These are phyloP conservation scores for Gyromitra esculenta DNA, from an alignment of 2,329 filamentous ascomycete genomes.

Conservation along the genomic window DNA sequence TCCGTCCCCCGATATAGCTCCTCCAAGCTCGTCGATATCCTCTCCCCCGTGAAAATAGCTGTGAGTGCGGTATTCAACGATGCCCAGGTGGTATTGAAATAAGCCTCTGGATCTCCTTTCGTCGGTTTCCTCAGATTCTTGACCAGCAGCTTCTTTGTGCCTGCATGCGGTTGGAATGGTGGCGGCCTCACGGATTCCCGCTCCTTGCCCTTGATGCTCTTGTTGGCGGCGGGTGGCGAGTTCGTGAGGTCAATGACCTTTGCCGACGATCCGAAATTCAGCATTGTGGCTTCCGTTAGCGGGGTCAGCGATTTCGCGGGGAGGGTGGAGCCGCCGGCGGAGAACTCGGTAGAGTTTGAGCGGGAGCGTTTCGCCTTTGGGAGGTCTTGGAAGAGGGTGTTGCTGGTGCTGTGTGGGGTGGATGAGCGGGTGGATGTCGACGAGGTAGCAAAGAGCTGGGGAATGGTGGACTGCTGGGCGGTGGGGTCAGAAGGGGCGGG, in stretches of 20 bases:
- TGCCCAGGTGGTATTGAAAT: constrained; percentile 78
- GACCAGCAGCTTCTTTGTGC: constrained; percentile 75
- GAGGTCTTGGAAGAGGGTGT: neutral
- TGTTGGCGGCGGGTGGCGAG: constrained; percentile 11
- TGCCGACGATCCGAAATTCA: constrained; percentile 33
- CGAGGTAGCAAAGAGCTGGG: constrained; percentile 27
- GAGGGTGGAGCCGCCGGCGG: neutral
- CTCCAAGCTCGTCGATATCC: constrained; percentile 79
- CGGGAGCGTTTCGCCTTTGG: constrained; percentile 50
- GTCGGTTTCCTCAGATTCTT: constrained; percentile 81
- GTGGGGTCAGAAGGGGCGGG: neutral
- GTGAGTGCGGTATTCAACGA: constrained; percentile 78
- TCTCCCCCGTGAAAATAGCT: constrained; percentile 74
- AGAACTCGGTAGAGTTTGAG: constrained; percentile 40
- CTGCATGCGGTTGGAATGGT: constrained; percentile 46
- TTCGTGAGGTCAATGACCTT: constrained; percentile 46
- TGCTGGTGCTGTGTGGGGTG: neutral
- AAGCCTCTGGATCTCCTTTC: constrained; percentile 75
- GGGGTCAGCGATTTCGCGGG: constrained; percentile 21
- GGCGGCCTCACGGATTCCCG: constrained; percentile 19
- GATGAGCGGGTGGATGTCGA: constrained; percentile 17
- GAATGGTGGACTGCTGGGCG: constrained; percentile 34
- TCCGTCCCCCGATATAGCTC: constrained; percentile 90
- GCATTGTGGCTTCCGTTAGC: constrained; percentile 53
- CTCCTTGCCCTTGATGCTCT: constrained; percentile 18